These are phyloP conservation scores for Fusarium citri DNA, from an alignment of 2,329 filamentous ascomycete species.

Conservation along the genomic window DNA sequence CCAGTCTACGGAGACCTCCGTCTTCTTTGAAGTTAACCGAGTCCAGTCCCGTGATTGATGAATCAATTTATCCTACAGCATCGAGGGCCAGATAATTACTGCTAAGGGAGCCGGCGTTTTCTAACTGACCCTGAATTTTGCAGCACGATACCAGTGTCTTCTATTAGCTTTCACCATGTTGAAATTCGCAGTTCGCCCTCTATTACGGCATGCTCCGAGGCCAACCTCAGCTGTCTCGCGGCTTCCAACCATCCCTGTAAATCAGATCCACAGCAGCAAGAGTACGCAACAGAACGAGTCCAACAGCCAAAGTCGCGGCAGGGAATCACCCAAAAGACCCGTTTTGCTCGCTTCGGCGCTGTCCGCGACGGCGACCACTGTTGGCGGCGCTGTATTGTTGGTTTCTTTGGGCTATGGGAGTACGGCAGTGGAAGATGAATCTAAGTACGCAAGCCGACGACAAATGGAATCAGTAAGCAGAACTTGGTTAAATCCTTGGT, in stretches of 20 bases:
- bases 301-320: rapidly evolving
- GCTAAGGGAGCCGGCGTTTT: not conserved
- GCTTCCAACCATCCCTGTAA: not conserved
- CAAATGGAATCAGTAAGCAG: not conserved
- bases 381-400: not conserved
- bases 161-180: not conserved
- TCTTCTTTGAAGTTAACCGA: not conserved
- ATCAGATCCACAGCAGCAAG: not conserved
- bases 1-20: not conserved
- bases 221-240: not conserved
- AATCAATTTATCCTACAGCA: not conserved
- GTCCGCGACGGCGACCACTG: not conserved
- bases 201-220: not conserved
- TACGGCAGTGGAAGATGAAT: rapidly evolving
- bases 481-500: rapidly evolving
- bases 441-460: not conserved
- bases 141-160: not conserved
- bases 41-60: not conserved
- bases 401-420: not conserved
- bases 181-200: not conserved
- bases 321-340: not conserved
- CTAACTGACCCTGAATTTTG: not conserved
- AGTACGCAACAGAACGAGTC: rapidly evolving
- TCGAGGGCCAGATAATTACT: not conserved
- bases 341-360: not conserved